Evolutionary conservation across 202 grass and related monocot genomes (phyloP), one percentile per base, ranked within the genome.

Genomic region (Bolboschoenoplectus hybrid): DNA sequence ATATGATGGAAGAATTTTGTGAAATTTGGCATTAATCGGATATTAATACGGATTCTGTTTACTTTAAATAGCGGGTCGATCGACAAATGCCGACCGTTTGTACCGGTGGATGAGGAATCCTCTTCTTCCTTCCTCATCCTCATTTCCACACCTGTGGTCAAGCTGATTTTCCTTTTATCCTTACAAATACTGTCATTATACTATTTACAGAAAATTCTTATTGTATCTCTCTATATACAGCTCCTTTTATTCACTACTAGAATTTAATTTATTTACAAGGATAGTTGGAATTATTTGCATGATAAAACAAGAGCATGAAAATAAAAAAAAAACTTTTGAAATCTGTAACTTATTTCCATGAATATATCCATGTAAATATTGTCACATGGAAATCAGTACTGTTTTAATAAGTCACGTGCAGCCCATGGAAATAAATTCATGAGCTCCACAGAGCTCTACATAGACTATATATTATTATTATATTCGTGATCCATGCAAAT

Each of bases 11-110:
- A 81, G 36, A 61, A 61, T 9, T 63, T 43, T 81, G 10, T 43
- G 10, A 63, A 45, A 63, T 44, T 81, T 44, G 13, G 55, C 11
- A 17, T 43, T 45, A 26, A 26, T 26, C 26, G 38, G 36, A 81
- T 63, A 19, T 44, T 81, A 12, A 62, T 58, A 72, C 9, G 41
- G 7, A 72, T 19, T 72, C 16, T 6, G 41, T 72, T 72, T 72
- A 72, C 68, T 72, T 46, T 72, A 46, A 46, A 72, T 72, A 72
- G 68, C 2, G 0, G 39, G 35, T 67, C 36, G 40, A 67, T 67
- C 36, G 40, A 67, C 35, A 26, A 40, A 67, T 40, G 39, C 35
- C 4, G 3, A 67, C 35, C 63, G 34, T 67, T 67, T 13, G 38
- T 38, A 38, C 26, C 63, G 35, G 35, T 38, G 9, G 9, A 46